These are phyloP conservation scores for Tolypocladium cylindrosporum DNA, from an alignment of 2,329 filamentous ascomycete species.

Conservation along the genomic window DNA sequence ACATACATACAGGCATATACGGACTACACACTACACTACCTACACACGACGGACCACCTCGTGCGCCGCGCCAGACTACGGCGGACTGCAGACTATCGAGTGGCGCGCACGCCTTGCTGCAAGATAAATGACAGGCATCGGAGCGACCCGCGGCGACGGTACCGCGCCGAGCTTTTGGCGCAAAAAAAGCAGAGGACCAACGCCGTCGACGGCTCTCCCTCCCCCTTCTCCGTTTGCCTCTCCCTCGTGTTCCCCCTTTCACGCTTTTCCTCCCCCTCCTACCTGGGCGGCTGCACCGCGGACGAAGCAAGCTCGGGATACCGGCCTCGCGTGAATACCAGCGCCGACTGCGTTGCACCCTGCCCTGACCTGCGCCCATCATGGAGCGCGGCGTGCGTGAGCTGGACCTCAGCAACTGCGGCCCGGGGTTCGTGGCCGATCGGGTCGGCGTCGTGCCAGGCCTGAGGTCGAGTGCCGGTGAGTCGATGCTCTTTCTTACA, in stretches of 20 bases:
- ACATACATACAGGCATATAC: too few relatives aligned
- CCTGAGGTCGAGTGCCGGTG: conserved; percentile 50
- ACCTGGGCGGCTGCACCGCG: not conserved
- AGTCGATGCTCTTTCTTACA: conserved; percentile 19
- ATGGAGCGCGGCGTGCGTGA: conserved; percentile 30
- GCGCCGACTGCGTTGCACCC: too few relatives aligned
- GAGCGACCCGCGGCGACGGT: not conserved
- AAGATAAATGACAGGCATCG: not conserved
- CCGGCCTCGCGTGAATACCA: not conserved
- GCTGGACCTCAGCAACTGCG: conserved; percentile 38
- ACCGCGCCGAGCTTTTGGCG: not conserved
- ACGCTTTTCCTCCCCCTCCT: too few relatives aligned
- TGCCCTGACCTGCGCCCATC: not conserved
- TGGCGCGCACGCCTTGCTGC: not conserved
- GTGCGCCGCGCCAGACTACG: not conserved
- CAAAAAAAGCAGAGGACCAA: not conserved
- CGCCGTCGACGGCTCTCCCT: not conserved
- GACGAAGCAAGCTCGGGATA: not conserved
- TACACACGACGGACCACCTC: too few relatives aligned
- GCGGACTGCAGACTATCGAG: not conserved
- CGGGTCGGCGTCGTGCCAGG: conserved; percentile 47
- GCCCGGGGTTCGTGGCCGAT: conserved; percentile 39
- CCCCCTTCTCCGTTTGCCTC: not conserved
- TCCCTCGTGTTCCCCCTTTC: not conserved
- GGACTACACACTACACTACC: too few relatives aligned